phyloP scores from a whole-genome alignment of 2,329 filamentous ascomycete species.

The Xylariaceae sp. region DNA sequence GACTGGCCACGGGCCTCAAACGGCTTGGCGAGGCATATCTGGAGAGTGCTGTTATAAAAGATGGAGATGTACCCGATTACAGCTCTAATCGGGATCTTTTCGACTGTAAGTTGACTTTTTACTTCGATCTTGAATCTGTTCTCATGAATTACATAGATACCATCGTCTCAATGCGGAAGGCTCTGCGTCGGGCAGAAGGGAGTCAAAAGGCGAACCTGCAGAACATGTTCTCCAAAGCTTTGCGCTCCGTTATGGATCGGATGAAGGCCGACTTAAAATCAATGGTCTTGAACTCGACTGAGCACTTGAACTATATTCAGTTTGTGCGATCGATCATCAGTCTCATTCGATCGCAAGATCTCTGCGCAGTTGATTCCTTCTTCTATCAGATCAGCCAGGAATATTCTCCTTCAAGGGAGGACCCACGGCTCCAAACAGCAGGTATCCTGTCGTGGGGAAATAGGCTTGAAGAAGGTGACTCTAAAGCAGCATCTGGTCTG shows the following conservation, averaged over 20 bases:
- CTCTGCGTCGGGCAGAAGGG: constrained; percentile 38
- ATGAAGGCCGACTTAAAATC: constrained; percentile 47
- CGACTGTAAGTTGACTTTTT: constrained; percentile 33
- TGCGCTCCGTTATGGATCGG: constrained; percentile 48
- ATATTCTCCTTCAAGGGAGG: constrained; percentile 51
- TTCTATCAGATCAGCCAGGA: constrained; percentile 53
- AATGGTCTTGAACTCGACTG: constrained; percentile 31
- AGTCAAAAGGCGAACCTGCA: constrained; percentile 35
- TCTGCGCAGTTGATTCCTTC: constrained; percentile 50
- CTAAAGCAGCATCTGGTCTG: constrained; percentile 42
- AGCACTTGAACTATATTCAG: constrained; percentile 44
- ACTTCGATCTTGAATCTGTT: background rate
- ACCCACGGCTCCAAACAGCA: constrained; percentile 53
- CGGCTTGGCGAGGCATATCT: constrained; percentile 41
- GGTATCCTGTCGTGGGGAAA: constrained; percentile 52
- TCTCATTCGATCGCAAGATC: constrained; percentile 51
- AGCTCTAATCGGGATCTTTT: constrained; percentile 46
- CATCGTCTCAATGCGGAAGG: constrained; percentile 47
- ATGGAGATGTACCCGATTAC: constrained; percentile 42
- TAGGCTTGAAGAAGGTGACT: constrained; percentile 48
- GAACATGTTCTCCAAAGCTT: constrained; percentile 38
- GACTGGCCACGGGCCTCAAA: constrained; percentile 44
- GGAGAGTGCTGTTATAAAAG: constrained; percentile 35
- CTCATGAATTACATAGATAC: constrained; percentile 28
- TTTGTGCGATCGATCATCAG: constrained; percentile 50